Conservation (phyloP, 1,284 basidiomycete genomes). For the Apiotrichum sp. region DNA sequence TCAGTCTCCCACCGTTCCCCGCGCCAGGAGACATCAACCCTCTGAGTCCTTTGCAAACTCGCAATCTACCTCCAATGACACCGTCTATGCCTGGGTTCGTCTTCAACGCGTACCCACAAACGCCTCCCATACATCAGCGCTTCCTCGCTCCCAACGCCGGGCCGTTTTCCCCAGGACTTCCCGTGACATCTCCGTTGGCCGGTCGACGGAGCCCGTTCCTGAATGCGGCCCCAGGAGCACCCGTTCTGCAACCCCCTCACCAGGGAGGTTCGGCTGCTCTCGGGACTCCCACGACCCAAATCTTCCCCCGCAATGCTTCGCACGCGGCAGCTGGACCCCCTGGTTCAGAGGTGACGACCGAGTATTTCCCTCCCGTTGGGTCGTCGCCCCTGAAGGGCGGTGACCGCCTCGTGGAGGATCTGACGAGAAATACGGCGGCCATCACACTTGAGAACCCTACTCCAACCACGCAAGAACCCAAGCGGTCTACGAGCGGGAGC, state of each 20-base stretch:
- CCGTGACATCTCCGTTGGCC: slow-evolving; percentile 36
- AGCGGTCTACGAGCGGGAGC: background rate
- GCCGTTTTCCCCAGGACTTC: slow-evolving; percentile 45
- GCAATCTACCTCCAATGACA: slow-evolving; percentile 47
- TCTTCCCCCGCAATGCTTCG: slow-evolving; percentile 30
- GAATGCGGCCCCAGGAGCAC: slow-evolving; percentile 47
- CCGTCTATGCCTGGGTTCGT: slow-evolving; percentile 49
- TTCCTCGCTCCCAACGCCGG: slow-evolving; percentile 41
- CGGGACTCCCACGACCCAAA: slow-evolving; percentile 40
- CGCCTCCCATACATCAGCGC: slow-evolving; percentile 39
- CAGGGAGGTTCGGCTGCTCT: slow-evolving; percentile 33
- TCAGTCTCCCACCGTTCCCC: slow-evolving; percentile 38
- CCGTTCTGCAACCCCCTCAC: slow-evolving; percentile 27
- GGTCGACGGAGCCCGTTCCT: slow-evolving; percentile 43
- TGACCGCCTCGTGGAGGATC: slow-evolving; percentile 21
- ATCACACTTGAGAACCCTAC: background rate
- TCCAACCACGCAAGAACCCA: background rate
- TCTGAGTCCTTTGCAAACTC: slow-evolving; percentile 36
- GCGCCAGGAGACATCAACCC: slow-evolving; percentile 30
- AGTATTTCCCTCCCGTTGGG: slow-evolving; percentile 32
- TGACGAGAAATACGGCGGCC: background rate
- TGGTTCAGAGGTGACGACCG: slow-evolving; percentile 17
- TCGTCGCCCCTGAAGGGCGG: slow-evolving; percentile 21
- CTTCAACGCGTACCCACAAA: slow-evolving; percentile 46
- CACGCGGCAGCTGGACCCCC: slow-evolving; percentile 22